Conservation (phyloP, 306 rosid genomes). For the Quercus bicolor region DNA sequence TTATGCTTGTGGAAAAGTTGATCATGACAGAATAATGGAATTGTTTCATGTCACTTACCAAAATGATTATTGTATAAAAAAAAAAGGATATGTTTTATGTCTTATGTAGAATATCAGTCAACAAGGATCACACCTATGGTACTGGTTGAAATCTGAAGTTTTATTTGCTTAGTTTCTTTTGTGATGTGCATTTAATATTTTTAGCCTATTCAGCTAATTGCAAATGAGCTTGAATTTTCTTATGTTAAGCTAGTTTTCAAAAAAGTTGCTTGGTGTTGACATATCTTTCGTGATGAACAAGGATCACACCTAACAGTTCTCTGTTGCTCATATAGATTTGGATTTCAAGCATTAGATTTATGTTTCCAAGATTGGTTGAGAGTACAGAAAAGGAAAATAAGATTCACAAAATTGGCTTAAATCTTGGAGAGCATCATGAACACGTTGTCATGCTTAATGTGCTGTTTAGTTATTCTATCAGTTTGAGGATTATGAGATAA, state of each 20-base stretch:
- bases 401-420: background rate
- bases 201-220: background rate
- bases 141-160: background rate
- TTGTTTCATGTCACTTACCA: too few species aligned
- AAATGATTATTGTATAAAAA: too few species aligned
- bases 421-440: background rate
- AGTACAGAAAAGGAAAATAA: background rate
- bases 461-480: background rate
- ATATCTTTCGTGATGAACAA: background rate
- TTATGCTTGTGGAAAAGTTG: background rate
- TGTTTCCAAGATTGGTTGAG: background rate
- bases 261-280: background rate
- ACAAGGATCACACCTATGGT: background rate
- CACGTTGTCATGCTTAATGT: background rate
- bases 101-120: background rate
- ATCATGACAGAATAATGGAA: background rate
- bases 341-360: background rate
- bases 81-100: background rate
- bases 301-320: background rate
- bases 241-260: background rate
- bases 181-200: background rate
- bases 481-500: background rate
- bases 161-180: background rate
- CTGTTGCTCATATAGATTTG: background rate
- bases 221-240: background rate